Evolutionary conservation across 2,329 filamentous ascomycete genomes (phyloP).

Genomic region (Curvularia sp.): DNA sequence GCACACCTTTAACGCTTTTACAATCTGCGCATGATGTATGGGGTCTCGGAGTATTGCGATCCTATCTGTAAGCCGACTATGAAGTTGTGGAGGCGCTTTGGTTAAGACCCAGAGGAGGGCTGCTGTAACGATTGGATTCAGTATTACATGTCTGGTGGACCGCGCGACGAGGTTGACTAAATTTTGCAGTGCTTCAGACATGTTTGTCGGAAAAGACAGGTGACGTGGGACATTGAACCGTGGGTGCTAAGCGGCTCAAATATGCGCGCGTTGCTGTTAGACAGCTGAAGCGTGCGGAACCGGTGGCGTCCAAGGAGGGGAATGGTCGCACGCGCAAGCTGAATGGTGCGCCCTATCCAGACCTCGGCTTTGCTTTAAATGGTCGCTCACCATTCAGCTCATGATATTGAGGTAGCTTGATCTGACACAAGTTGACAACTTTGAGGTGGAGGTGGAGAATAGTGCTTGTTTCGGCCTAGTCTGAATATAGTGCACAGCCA

Average conservation of each 20-base stretch:
- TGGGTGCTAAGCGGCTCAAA: neutral
- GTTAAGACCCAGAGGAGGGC: constrained; percentile 44
- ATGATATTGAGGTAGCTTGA: neutral
- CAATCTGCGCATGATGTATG: constrained; percentile 23
- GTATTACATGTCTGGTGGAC: constrained; percentile 30
- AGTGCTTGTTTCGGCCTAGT: neutral
- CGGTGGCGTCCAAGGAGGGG: constrained; percentile 12
- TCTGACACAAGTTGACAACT: neutral
- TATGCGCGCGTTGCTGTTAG: neutral
- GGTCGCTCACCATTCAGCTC: neutral
- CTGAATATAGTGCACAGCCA: neutral
- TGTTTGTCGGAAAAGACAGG: constrained; percentile 8
- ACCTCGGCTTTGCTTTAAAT: constrained; percentile 9
- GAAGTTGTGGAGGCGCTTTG: constrained; percentile 36
- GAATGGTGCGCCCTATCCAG: constrained; percentile 2
- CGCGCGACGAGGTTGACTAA: constrained; percentile 29
- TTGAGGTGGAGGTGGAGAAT: neutral
- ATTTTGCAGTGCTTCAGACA: constrained; percentile 30
- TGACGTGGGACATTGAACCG: neutral
- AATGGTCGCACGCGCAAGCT: neutral
- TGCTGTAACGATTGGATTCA: constrained; percentile 42
- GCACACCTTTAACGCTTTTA: constrained; percentile 40
- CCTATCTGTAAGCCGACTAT: constrained; percentile 27
- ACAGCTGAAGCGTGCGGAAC: constrained; percentile 11
- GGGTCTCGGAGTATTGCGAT: constrained; percentile 36